These are phyloP conservation scores for Beta lomatogona DNA, from an alignment of 179 eudicot genomes.

Conservation along the genomic window DNA sequence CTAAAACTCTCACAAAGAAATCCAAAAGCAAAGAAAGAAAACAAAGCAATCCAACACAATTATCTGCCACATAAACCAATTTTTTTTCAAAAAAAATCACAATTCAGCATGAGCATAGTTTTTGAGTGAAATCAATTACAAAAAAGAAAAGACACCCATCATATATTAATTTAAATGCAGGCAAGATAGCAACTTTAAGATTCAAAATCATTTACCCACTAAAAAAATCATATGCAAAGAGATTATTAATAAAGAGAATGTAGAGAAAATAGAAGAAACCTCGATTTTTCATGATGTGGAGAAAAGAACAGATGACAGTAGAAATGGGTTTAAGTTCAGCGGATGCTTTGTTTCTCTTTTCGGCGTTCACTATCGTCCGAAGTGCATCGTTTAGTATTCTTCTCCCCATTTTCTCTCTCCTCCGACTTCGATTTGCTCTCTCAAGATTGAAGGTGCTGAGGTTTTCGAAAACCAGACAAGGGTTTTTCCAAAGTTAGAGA, in stretches of 20 bases:
- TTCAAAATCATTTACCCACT: background rate
- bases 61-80: background rate
- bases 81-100: background rate
- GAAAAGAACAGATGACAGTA: slow-evolving; percentile 66
- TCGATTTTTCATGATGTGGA: slow-evolving; percentile 81
- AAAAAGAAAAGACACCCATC: background rate
- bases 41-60: background rate
- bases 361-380: slow-evolving; percentile 77
- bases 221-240: background rate
- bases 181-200: background rate
- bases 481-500: slow-evolving; percentile 8
- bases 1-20: background rate
- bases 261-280: slow-evolving; percentile 35
- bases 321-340: slow-evolving; percentile 71
- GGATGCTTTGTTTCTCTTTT: slow-evolving; percentile 68
- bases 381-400: slow-evolving; percentile 70
- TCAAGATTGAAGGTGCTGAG: background rate
- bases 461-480: background rate
- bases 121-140: background rate
- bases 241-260: background rate
- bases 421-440: background rate
- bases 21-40: too few relatives aligned
- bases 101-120: background rate
- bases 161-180: background rate
- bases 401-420: slow-evolving; percentile 55